Conservation (phyloP, 169 alveolate genomes). For the Cryptosporidium muris region DNA sequence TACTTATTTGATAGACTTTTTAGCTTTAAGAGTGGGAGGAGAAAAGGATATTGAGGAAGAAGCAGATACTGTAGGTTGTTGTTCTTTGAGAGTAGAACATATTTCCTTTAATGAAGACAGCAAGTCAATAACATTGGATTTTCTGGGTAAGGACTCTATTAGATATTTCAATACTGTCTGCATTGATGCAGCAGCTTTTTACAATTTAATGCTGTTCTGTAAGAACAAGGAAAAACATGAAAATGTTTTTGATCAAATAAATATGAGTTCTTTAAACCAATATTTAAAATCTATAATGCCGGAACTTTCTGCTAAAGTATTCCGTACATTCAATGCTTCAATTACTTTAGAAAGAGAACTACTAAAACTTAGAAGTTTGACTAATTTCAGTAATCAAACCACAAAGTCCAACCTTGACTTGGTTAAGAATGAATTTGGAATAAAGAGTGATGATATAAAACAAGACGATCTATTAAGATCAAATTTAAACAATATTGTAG, state of each 20-base stretch:
- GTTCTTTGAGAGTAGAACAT: conserved; percentile 97
- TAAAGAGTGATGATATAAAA: conserved; percentile 10
- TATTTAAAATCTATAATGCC: conserved; percentile 96
- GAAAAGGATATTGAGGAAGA: conserved; percentile 98
- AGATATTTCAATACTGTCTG: conserved; percentile 93
- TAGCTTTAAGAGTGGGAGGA: conserved; percentile 99
- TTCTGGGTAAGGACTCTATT: conserved; percentile 97
- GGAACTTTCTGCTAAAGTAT: conserved; percentile 98
- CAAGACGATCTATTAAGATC: conserved; percentile 2
- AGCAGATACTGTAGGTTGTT: conserved; percentile 99
- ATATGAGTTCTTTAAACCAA: conserved; percentile 86
- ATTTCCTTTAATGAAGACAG: conserved; percentile 81
- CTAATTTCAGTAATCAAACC: not conserved
- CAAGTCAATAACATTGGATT: conserved; percentile 87
- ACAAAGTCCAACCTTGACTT: conserved; percentile 2
- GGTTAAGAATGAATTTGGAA: too few relatives aligned
- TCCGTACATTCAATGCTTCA: conserved; percentile 99
- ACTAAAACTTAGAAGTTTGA: conserved; percentile 75
- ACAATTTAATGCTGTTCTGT: conserved; percentile 82
- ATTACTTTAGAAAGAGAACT: conserved; percentile 93
- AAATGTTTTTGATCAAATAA: conserved; percentile 91
- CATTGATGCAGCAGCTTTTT: conserved; percentile 85
- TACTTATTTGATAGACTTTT: conserved; percentile 95
- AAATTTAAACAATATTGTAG: conserved; percentile 64
- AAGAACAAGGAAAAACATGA: conserved; percentile 88